Percentiles rank a stretch among this genome's conserved stretches.
phyloP scores from a whole-genome alignment of 352 stramenopile genomes.

The Blastocystis sp. region DNA sequence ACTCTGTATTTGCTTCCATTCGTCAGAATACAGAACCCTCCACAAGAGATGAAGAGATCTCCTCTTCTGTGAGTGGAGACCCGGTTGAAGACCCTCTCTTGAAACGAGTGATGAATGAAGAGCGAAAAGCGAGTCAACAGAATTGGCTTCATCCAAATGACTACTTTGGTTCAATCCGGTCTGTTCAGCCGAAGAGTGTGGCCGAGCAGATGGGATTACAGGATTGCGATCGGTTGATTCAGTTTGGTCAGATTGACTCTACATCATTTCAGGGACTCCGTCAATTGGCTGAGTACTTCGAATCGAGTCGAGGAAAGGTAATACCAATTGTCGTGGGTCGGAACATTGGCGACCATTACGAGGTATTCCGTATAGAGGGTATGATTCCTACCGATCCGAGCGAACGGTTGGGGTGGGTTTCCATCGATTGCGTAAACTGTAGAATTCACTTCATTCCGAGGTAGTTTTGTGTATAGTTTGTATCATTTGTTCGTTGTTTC shows the following conservation, averaged over 20 bases:
- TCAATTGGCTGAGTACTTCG: conserved; percentile 18
- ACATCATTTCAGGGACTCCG: neutral
- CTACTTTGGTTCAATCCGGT: neutral
- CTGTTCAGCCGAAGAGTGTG: neutral
- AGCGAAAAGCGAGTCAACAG: neutral
- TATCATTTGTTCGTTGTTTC: neutral
- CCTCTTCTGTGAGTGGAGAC: neutral
- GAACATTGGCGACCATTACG: neutral
- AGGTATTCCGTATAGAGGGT: neutral
- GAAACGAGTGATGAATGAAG: neutral
- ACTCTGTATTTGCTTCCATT: neutral
- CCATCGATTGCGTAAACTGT: neutral
- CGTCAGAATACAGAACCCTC: too few relatives aligned
- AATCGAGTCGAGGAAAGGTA: neutral
- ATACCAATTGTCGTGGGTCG: neutral
- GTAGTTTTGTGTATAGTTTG: neutral
- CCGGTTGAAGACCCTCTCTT: neutral
- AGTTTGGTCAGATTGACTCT: neutral
- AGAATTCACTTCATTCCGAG: conserved; percentile 31
- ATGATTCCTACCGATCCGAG: neutral
- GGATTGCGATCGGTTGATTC: conserved; percentile 23
- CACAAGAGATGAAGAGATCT: neutral
- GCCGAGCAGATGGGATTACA: neutral
- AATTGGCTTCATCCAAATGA: neutral
- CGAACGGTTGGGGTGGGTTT: neutral